phyloP scores from a whole-genome alignment of 2,329 filamentous ascomycete genomes.

The Arthrocladium fulminans region DNA sequence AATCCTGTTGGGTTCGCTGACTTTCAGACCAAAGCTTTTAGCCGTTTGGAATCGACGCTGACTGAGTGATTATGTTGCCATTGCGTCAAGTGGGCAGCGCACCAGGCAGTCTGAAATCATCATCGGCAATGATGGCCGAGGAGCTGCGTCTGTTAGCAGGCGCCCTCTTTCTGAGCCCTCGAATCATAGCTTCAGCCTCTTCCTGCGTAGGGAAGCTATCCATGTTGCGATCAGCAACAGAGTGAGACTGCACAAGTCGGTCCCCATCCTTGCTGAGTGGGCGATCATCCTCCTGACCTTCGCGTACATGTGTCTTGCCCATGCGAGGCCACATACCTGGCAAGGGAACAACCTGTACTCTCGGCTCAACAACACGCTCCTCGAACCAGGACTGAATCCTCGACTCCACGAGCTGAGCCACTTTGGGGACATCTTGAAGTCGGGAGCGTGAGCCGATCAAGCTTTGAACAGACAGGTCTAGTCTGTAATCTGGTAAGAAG shows the following conservation, averaged over 20 bases:
- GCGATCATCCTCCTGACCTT: constrained; percentile 27
- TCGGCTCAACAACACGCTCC: constrained; percentile 56
- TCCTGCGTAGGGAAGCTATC: constrained; percentile 24
- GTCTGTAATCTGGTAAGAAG: constrained; percentile 59
- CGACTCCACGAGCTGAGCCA: constrained; percentile 56
- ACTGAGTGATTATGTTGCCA: not conserved
- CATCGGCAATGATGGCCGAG: not conserved
- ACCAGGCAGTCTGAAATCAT: constrained; percentile 7
- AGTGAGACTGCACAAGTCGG: constrained; percentile 25
- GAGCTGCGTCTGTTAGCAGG: constrained; percentile 2
- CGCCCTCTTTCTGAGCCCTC: constrained; percentile 3
- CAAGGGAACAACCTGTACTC: constrained; percentile 56
- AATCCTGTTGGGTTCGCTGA: too few species aligned
- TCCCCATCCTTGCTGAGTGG: constrained; percentile 16
- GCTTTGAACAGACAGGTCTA: constrained; percentile 56
- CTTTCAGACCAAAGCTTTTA: not conserved
- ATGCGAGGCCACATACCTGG: constrained; percentile 55
- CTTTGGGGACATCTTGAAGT: constrained; percentile 58
- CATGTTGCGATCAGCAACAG: constrained; percentile 25
- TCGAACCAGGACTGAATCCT: constrained; percentile 60
- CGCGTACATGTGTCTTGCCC: constrained; percentile 39
- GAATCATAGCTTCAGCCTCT: constrained; percentile 17
- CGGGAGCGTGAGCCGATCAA: constrained; percentile 55
- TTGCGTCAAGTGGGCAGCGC: constrained; percentile 1
- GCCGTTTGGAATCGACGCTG: not conserved